Conservation (phyloP, 805 yeast genomes). For the Ogataea pini region DNA sequence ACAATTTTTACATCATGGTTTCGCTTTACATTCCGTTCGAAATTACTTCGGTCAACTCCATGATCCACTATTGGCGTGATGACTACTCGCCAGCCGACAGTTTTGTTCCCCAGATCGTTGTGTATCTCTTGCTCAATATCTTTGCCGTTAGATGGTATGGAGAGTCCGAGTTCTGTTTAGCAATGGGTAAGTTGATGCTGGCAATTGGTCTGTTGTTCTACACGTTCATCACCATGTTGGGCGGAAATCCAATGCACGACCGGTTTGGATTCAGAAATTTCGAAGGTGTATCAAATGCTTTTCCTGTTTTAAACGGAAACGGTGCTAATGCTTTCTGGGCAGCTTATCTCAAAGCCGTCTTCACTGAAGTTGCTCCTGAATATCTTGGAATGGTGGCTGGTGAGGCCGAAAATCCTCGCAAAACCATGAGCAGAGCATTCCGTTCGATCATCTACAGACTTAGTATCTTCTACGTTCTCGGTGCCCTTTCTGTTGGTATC, state of each 20-base stretch:
- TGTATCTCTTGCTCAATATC: constrained; percentile 64
- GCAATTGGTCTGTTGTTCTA: constrained; percentile 76
- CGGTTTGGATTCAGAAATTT: constrained; percentile 33
- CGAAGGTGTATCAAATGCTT: constrained; percentile 37
- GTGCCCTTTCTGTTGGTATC: constrained; percentile 77
- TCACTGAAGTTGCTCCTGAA: constrained; percentile 81
- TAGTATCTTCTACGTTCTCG: constrained; percentile 66
- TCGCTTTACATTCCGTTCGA: constrained; percentile 82
- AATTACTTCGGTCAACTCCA: constrained; percentile 75
- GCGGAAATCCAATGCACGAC: constrained; percentile 76
- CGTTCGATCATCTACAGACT: constrained; percentile 72
- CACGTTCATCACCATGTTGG: constrained; percentile 80
- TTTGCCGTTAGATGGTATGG: constrained; percentile 79
- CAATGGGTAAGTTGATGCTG: constrained; percentile 69
- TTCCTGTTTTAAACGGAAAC: constrained; percentile 53
- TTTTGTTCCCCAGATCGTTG: constrained; percentile 60
- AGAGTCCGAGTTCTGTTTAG: constrained; percentile 78
- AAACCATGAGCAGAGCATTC: constrained; percentile 75
- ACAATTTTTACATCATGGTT: constrained; percentile 77
- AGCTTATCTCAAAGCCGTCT: constrained; percentile 69
- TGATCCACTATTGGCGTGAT: constrained; percentile 79
- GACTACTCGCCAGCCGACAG: constrained; percentile 74
- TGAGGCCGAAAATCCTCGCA: constrained; percentile 62
- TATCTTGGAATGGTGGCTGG: constrained; percentile 84
- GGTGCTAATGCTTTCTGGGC: constrained; percentile 70